Percentiles rank a stretch among this genome's conserved stretches.
phyloP scores from a whole-genome alignment of 2,329 filamentous ascomycete species.

The Aspergillus fumigatus region DNA sequence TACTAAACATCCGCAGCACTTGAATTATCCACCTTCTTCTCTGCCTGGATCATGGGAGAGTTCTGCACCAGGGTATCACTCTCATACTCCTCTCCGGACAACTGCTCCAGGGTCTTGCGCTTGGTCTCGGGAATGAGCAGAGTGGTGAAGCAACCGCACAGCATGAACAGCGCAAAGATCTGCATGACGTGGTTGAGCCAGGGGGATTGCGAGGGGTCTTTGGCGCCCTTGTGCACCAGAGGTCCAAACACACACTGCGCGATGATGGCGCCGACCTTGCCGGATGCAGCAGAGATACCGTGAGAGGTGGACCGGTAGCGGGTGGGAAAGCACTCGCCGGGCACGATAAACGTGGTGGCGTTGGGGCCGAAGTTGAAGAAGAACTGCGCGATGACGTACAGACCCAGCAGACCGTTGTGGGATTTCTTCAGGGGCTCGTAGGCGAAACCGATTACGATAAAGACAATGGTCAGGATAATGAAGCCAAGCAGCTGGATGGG shows the following conservation, averaged over 20 bases:
- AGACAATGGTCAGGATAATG: constrained; percentile 56
- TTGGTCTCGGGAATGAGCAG: constrained; percentile 76
- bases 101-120: constrained; percentile 65
- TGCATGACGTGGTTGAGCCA: constrained; percentile 72
- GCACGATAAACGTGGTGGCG: constrained; percentile 60
- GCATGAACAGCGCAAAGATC: constrained; percentile 77
- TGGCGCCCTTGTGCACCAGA: constrained; percentile 54
- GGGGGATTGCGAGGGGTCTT: constrained; percentile 51
- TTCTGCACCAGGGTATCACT: background rate
- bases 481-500: constrained; percentile 67
- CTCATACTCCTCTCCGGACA: constrained; percentile 56
- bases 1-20: background rate
- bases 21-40: background rate
- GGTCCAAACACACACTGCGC: constrained; percentile 63
- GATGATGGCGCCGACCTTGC: constrained; percentile 65
- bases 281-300: constrained; percentile 61
- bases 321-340: constrained; percentile 62
- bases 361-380: constrained; percentile 54
- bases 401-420: constrained; percentile 50
- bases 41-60: background rate
- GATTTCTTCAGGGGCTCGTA: constrained; percentile 35
- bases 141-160: constrained; percentile 63
- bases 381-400: constrained; percentile 63
- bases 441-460: constrained; percentile 59
- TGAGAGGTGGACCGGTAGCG: constrained; percentile 61